Base-by-base conservation (phyloP, 192 early-diverging fungal genomes). In the Pilobolus umbonatus region DNA sequence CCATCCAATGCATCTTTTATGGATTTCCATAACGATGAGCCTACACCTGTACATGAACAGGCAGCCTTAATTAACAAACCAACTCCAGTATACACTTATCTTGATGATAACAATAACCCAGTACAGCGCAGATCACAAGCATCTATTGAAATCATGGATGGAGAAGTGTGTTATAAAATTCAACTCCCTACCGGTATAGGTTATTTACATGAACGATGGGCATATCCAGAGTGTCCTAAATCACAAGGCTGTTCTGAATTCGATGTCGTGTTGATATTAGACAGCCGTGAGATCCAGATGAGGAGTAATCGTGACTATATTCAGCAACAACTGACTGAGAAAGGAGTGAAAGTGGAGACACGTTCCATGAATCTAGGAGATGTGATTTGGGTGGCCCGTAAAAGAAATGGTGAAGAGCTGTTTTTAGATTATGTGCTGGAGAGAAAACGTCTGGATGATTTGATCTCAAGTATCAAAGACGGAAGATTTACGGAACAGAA, bases 401-500 rank as follows among this genome's bases (percentile, higher is more conserved):
- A 74, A 29, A 38, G 32, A 0, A 46, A 15, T 2, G 39, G 29
- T 31, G 61, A 81, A 7, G 91, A 92, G 35, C 64, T 96, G 15
- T 82, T 94, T 3, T 71, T 97, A 8, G 90, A 94, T 62, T 84
- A 82, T 43, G 69, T 98, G n/a, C 57, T 95, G 2, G 95, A 99
- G 69, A 79, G 96, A 25, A 99, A 99, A 61, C 81, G 88, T n/a
- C 82, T 91, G 75, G 93, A 96, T 52, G 96, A 99, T 68, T 72
- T 99, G 50, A 80, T 91, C 5, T 66, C 79, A 0, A 95, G 92
- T 72, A 96, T 99, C 50, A 89, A 91, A 32, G 96, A 99, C 65
- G 91, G 92, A 1, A 77, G 96, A 15, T 96, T 88, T 69, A 81
- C 74, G 9, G 96, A 99, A 60, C 96, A 99, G 72, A 96, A 97